A percentile compares a stretch with the other conserved stretches of the same genome.
Evolutionary conservation across 83 land plant species (phyloP).

Genomic region (Thuja plicata): DNA sequence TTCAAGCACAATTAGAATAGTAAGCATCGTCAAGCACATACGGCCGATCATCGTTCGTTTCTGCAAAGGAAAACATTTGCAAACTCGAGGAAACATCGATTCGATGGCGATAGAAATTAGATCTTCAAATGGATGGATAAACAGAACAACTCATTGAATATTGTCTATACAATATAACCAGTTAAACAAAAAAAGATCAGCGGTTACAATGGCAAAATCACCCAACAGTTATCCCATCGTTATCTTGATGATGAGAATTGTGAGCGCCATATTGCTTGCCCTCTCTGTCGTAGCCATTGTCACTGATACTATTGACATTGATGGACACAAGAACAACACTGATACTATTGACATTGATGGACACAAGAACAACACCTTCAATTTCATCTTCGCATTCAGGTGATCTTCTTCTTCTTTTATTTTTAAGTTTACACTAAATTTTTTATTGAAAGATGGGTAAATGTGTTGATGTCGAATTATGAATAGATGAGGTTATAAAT

Average conservation of each 20-base stretch:
- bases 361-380: not conserved
- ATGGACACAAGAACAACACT: not conserved
- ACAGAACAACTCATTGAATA: no score
- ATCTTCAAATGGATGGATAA: no score
- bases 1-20: no score
- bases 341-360: not conserved
- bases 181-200: no score
- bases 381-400: not conserved
- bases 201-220: not conserved
- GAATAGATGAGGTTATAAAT: no score
- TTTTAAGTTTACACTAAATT: not conserved
- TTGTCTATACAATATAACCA: not conserved
- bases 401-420: not conserved
- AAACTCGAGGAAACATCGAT: no score
- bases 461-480: no score
- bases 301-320: not conserved
- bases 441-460: no score
- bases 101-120: no score
- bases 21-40: no score
- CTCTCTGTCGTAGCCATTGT: not conserved
- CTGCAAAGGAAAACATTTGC: no score
- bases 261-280: not conserved
- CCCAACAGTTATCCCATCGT: not conserved
- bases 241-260: not conserved
- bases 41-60: no score